Evolutionary conservation across 208 protist genomes (phyloP), one percentile per base, ranked within the genome.

Genomic region (Leishmania martiniquensis): DNA sequence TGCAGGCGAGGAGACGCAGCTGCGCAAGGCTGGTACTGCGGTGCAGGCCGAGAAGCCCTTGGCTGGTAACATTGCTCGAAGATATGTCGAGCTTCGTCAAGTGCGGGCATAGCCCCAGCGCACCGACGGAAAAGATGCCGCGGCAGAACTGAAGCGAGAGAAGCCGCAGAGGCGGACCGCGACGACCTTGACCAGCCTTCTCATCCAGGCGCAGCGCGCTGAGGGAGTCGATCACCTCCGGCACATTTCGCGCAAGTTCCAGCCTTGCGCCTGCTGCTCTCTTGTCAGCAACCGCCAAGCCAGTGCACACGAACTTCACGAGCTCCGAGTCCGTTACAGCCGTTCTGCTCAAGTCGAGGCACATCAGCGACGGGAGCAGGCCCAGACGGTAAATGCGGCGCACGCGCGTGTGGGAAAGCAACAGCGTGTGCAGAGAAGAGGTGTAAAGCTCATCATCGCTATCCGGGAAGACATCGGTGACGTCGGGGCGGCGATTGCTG

Each of bases 1-100:
- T 79, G 66, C 75, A 79, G 44, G 65, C 47, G 7, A 44, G 52
- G 37, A 79, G 75, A 9, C 75, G 75, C 54, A 79, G 51, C 75
- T 73, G 75, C 51, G 17, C 29, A 10, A 79, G 66, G n/a, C 44
- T 62, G 1, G 25, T 37, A 44, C 75, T 67, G 25, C 75, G 66
- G 54, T 67, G 75, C 67, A 79, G 45, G 13, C 75, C 75, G 6
- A 65, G 5, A 42, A 79, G 42, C 7, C 75, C 75, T 29, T 44
- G 51, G 25, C 75, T 73, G 7, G 75, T 79, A 4, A 79, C 75
- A 66, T 79, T 79, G 44, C 63, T 73, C 9, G 34, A 72, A 22
- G 75, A 79, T n/a, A 79, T 39, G 66, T 79, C 75, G 0, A 78
- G 75, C 66, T 79, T 79, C 42, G 54, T 72, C 15, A 73, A 66